Conservation (phyloP, 2,329 filamentous ascomycete genomes). For the Ascochyta pisi region DNA sequence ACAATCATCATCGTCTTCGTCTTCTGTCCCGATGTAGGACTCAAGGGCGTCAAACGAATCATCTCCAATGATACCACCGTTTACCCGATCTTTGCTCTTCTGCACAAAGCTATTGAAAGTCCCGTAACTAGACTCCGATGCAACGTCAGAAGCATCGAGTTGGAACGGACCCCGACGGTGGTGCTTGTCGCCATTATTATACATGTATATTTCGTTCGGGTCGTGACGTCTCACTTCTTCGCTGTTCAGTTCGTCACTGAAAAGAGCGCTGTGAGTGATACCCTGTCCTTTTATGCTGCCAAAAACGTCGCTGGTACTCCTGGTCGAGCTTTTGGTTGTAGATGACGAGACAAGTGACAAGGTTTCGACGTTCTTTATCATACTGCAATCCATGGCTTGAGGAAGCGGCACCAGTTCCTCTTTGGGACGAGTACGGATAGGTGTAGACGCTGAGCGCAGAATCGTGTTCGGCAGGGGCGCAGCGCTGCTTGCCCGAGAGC, state of each 20-base stretch:
- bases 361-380: not conserved
- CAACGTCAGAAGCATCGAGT: constrained; percentile 11
- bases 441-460: constrained; percentile 22
- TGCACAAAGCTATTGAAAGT: not conserved
- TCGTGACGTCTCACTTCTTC: not conserved
- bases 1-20: constrained; percentile 8
- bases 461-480: not conserved
- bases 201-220: not conserved
- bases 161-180: not conserved
- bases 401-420: not conserved
- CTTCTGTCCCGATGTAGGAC: constrained; percentile 6
- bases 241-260: not conserved
- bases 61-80: constrained; percentile 1
- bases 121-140: constrained; percentile 11
- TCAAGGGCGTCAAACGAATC: constrained; percentile 7
- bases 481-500: constrained; percentile 11
- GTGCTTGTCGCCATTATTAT: not conserved
- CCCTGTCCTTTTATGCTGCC: not conserved
- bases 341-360: not conserved
- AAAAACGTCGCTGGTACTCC: constrained; percentile 9
- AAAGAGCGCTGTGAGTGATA: not conserved
- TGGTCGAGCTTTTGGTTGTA: not conserved
- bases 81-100: not conserved
- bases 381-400: not conserved
- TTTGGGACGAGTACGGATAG: not conserved